Evolutionary conservation across 768 basidiomycete genomes (phyloP).

Genomic region (Mycena rebaudengoi): DNA sequence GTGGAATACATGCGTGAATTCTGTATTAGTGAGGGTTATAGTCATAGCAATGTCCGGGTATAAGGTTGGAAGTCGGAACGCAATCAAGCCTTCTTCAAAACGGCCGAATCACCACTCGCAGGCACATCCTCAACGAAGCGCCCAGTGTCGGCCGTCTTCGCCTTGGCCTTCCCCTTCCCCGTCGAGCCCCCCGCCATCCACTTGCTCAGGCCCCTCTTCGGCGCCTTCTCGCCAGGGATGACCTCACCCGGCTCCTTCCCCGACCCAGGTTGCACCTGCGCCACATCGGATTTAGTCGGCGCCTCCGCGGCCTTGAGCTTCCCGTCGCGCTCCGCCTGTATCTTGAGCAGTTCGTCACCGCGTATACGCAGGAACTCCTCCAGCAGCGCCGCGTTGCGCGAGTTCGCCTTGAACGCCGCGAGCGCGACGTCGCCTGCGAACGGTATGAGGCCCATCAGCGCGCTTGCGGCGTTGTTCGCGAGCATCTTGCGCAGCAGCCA

Average conservation of each 20-base stretch:
- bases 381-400: conserved; percentile 84
- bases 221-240: conserved; percentile 29
- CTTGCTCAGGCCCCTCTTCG: conserved; percentile 20
- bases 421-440: conserved; percentile 79
- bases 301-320: conserved; percentile 28
- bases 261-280: conserved; percentile 63
- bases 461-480: conserved; percentile 76
- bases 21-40: no score
- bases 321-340: conserved; percentile 46
- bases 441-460: conserved; percentile 72
- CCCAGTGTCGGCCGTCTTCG: conserved; percentile 1
- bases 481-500: conserved; percentile 83
- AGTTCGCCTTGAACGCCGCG: conserved; percentile 87
- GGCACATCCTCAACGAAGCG: conserved; percentile 26
- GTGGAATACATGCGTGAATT: no score
- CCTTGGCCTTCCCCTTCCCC: conserved; percentile 11
- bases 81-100: no score
- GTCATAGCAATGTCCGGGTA: no score
- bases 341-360: conserved; percentile 74
- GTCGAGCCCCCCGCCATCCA: conserved; percentile 11
- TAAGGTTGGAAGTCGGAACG: no score
- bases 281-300: conserved; percentile 39
- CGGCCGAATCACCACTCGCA: no score
- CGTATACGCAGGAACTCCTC: conserved; percentile 86
- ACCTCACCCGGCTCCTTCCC: conserved; percentile 51